Evolutionary conservation across 2,329 filamentous ascomycete genomes (phyloP).

Genomic region (Xylaria sp.): DNA sequence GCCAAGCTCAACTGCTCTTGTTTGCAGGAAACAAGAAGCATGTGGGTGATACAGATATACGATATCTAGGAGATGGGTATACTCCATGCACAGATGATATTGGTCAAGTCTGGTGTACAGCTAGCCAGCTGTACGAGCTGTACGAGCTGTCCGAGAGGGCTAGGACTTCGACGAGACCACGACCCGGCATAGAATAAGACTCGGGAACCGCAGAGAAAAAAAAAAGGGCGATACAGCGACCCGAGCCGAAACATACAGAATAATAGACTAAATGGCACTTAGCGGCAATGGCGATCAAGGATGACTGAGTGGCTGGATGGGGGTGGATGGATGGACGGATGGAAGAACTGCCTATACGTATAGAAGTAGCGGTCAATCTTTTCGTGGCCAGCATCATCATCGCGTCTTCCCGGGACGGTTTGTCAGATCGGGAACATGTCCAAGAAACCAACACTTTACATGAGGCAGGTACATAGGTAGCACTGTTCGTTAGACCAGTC

Average conservation of each 20-base stretch:
- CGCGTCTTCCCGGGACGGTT: not conserved
- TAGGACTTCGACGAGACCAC: not conserved
- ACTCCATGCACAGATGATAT: too few relatives aligned
- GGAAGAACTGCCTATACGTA: not conserved
- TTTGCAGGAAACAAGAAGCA: not conserved
- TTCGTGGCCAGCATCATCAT: constrained; percentile 5
- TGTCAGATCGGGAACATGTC: not conserved
- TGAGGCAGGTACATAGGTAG: not conserved
- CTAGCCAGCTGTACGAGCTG: not conserved
- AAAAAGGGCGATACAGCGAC: not conserved
- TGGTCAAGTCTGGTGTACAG: not conserved
- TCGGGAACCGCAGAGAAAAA: constrained; percentile 12
- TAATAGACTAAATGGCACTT: not conserved
- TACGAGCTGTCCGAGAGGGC: not conserved
- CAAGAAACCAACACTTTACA: not conserved
- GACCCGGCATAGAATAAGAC: constrained; percentile 15
- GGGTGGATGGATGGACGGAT: not conserved
- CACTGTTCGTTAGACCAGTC: not conserved
- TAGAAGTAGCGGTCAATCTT: constrained; percentile 29
- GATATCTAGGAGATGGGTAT: too few relatives aligned
- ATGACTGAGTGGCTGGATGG: not conserved
- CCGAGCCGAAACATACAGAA: constrained; percentile 15
- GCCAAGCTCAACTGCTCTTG: constrained; percentile 1
- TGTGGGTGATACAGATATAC: too few relatives aligned
- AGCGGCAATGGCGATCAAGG: not conserved